Percentiles rank a stretch among this genome's conserved stretches.
These are phyloP conservation scores for Fusarium longipes DNA, from an alignment of 2,329 filamentous ascomycete species.

Conservation along the genomic window DNA sequence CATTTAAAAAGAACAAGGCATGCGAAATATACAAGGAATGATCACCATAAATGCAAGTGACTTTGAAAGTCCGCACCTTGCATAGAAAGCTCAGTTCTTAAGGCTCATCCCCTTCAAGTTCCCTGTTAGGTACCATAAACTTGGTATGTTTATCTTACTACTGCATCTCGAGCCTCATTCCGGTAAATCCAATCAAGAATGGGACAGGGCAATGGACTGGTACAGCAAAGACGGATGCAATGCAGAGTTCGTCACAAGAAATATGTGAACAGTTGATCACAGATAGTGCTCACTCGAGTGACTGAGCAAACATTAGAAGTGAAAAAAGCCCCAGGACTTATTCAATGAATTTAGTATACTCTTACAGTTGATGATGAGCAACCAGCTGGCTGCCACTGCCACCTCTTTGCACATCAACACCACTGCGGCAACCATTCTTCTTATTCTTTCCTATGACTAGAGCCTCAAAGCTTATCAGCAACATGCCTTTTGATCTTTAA, in stretches of 20 bases:
- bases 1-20: constrained; percentile 2
- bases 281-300: not conserved
- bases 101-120: too few species aligned
- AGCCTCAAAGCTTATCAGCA: not conserved
- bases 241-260: not conserved
- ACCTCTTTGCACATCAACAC: constrained; percentile 6
- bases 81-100: too few species aligned
- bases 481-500: not conserved
- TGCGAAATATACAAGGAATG: too few species aligned
- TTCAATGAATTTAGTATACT: not conserved
- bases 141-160: too few species aligned
- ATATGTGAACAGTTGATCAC: not conserved
- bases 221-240: not conserved
- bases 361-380: not conserved
- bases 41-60: too few species aligned
- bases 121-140: too few species aligned
- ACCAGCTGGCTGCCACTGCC: constrained; percentile 20
- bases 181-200: too few species aligned
- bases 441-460: not conserved
- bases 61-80: too few species aligned
- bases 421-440: not conserved
- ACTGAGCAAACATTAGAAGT: not conserved
- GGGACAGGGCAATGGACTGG: too few species aligned
- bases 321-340: not conserved
- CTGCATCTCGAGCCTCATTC: too few species aligned